phyloP scores from a whole-genome alignment of 768 basidiomycete genomes.

The Russula lepida region DNA sequence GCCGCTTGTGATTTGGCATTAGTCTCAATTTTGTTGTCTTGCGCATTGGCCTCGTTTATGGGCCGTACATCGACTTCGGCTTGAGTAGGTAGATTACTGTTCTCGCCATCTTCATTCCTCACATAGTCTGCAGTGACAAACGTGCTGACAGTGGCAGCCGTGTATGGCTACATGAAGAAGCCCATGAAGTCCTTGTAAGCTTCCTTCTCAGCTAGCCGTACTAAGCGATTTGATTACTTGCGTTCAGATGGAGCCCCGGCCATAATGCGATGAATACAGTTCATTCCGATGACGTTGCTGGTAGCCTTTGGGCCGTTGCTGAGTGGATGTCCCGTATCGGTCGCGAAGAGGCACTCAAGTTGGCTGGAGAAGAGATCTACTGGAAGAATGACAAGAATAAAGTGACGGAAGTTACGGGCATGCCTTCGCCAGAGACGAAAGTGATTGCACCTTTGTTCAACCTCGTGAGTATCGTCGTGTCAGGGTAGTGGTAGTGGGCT shows the following conservation, averaged over 20 bases:
- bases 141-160: conserved; percentile 64
- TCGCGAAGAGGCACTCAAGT: conserved; percentile 50
- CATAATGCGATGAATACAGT: conserved; percentile 67
- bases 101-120: neutral
- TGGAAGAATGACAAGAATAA: conserved; percentile 70
- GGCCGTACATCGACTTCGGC: conserved; percentile 70
- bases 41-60: conserved; percentile 68
- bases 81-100: conserved; percentile 16
- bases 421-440: conserved; percentile 46
- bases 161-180: conserved; percentile 75
- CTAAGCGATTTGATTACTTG: neutral
- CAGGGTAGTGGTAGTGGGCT: neutral
- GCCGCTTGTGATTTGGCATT: neutral
- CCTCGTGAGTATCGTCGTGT: conserved; percentile 38
- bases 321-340: conserved; percentile 63
- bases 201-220: neutral
- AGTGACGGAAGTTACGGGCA: conserved; percentile 52
- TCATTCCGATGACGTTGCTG: conserved; percentile 74
- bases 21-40: conserved; percentile 79
- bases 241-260: conserved; percentile 66
- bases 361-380: conserved; percentile 58
- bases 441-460: conserved; percentile 76
- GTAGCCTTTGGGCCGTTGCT: conserved; percentile 66
- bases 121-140: conserved; percentile 44
- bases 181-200: conserved; percentile 79